Base-by-base conservation (phyloP, 2,329 filamentous ascomycete species). In the Exophiala bonariae region DNA sequence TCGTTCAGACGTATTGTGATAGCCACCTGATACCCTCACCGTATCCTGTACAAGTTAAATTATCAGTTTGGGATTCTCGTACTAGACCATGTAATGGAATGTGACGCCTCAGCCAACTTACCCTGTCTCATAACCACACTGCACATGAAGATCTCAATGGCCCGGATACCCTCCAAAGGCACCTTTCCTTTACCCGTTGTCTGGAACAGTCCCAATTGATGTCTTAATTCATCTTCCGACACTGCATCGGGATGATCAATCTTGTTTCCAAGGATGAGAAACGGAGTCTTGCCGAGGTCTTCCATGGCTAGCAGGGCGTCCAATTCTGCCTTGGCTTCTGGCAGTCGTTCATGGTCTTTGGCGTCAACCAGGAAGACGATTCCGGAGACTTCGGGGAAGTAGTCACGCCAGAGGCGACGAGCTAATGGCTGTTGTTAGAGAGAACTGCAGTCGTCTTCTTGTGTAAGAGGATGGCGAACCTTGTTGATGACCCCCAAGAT, bases 111-210 rank as follows among this genome's bases (percentile, higher is more conserved):
- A 36, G 41, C 54, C 33, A 52, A 72, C 79, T 60, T 61, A 86
- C 82, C 93, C 78, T 97, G 92, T 71, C 92, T 83, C 89, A 96
- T 96, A 55, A 97, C 92, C 60, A 97, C 91, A 63, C 89, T 95
- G 81, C 91, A 97, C 93, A 99, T 95, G 74, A 97, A 97, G 55
- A 97, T 82, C 80, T 99, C 93, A 65, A 99, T 92, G 18, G 91
- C 89, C 61, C 91, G 80, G 71, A 96, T 95, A 26, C 89, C 89
- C 77, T 96, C 91, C 59, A 93, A 78, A 56, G 86, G 88, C 54
- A 95, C 85, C 80, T 95, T 95, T 72, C 90, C 90, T 81, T 96
- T 96, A 63, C 91, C 91, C 52, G 89, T 96, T 46, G 91, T 96
- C 74, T 97, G 92, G 75, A 95, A 97, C 64, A 99, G 74, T 55